Base-by-base conservation (phyloP, 2,329 filamentous ascomycete species). In the Leptosphaerulina australis region DNA sequence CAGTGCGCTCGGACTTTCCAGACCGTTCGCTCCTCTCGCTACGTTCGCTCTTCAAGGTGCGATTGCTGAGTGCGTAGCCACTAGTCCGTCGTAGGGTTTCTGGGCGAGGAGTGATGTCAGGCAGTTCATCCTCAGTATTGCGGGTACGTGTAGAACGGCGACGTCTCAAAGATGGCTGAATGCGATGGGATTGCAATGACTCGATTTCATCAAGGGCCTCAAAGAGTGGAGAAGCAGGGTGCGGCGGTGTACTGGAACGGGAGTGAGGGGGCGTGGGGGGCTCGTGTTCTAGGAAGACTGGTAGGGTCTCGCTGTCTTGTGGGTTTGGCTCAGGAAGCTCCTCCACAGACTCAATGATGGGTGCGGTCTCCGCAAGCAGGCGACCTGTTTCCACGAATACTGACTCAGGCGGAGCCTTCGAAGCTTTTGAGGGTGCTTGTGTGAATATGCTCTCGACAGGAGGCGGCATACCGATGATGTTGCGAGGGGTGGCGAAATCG, bases 201-300 rank as follows among this genome's bases (percentile, higher is more conserved):
- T 71, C 68, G 24, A 71, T 71, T 24, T 73, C 70, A 43, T 72
- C 69, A 14, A 67, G 45, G 3, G 66, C 68, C 28, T 69, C 66
- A 34, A 68, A 72, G 10, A 73, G 58, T 7, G 69, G 69, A 17
- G 70, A 70, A 2, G 65, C 58, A 24, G 63, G 62, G 14, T 56
- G 65, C 18, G 56, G 45, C 6, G 64, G 66, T 6, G 68, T 64
- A 14, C 58, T 50, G 15, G 63, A 56, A 14, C 58, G 59, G 5
- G 69, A 68, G 9, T 57, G 55, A 7, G 65, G 63, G 10, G 66
- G 62, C 30, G 64, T 66, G 3, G 66, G 64, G 4, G 58, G 58
- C 15, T 60, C 59, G 17, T 47, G 50, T 39, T 55, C 41, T 3
- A 43, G 30, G 22, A 53, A 50, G 2, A 44, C 40, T 7, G 50